Conservation (phyloP, 305 asterid genomes). For the Fraxinus paxiana region DNA sequence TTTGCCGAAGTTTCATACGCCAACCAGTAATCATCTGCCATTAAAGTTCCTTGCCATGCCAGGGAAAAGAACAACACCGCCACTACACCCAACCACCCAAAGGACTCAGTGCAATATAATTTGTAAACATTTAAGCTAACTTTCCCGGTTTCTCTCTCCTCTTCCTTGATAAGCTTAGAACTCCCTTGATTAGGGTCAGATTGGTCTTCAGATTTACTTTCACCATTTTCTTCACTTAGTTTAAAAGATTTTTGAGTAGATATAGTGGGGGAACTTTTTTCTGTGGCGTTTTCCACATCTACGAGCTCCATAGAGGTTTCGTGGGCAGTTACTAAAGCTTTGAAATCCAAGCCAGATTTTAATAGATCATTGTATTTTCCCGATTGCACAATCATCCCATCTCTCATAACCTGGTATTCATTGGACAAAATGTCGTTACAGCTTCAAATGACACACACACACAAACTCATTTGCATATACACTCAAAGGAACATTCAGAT, state of each 20-base stretch:
- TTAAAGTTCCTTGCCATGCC: constrained; percentile 69
- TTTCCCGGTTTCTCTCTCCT: constrained; percentile 77
- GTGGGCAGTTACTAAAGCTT: constrained; percentile 75
- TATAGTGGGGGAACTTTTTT: constrained; percentile 30
- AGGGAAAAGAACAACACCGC: constrained; percentile 46
- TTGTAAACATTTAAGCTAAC: constrained; percentile 74
- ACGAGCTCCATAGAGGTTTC: constrained; percentile 93
- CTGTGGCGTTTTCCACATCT: constrained; percentile 54
- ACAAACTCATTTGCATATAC: neutral
- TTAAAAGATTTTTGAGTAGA: constrained; percentile 41
- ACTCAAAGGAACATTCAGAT: neutral
- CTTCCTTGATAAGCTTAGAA: constrained; percentile 88
- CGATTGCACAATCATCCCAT: constrained; percentile 75
- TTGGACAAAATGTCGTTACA: constrained; percentile 10
- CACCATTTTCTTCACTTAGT: constrained; percentile 49
- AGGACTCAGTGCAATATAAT: constrained; percentile 68
- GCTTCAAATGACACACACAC: neutral
- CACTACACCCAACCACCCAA: constrained; percentile 75
- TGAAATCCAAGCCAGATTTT: constrained; percentile 63
- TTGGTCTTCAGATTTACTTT: constrained; percentile 37
- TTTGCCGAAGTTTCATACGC: constrained; percentile 76
- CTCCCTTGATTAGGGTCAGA: constrained; percentile 33
- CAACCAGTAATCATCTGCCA: constrained; percentile 88
- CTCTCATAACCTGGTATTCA: constrained; percentile 78
- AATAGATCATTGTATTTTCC: constrained; percentile 67